Conservation (phyloP, 139 green algal species). For the Tetraselmis chui region DNA sequence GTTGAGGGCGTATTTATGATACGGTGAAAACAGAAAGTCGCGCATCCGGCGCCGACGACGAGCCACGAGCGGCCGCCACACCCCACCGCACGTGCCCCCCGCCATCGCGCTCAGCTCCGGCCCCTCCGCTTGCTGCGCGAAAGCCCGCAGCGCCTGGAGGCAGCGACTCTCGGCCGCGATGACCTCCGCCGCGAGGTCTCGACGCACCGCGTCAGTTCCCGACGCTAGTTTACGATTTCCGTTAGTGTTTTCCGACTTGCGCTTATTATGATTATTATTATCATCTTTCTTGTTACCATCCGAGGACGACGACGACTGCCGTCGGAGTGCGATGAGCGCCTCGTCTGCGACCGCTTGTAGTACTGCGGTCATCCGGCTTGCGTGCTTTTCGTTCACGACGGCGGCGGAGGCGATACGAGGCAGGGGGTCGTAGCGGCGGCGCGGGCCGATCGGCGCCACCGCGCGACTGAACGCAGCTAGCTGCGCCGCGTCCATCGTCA, state of each 20-base stretch:
- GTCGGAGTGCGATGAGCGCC: background rate
- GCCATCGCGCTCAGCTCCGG: background rate
- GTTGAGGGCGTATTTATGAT: background rate
- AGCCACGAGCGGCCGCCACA: background rate
- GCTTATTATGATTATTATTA: too few species aligned
- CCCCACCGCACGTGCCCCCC: too few species aligned
- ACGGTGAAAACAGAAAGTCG: background rate
- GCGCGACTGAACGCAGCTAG: background rate
- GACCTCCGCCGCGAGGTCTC: background rate
- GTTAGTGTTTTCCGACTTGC: too few species aligned
- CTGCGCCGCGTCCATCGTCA: background rate
- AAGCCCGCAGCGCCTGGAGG: background rate
- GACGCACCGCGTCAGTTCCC: too few species aligned
- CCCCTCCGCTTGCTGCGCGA: background rate
- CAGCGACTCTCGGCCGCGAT: background rate
- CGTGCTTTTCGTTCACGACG: background rate
- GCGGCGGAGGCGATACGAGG: background rate
- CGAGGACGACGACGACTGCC: too few species aligned
- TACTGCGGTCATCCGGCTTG: background rate
- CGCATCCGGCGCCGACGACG: background rate
- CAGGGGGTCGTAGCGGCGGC: background rate
- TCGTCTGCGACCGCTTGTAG: background rate
- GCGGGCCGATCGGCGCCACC: background rate
- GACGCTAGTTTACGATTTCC: too few species aligned
- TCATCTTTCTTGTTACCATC: too few species aligned